Conservation (phyloP, 2,329 filamentous ascomycete species). For the Xenoacremonium recifei region DNA sequence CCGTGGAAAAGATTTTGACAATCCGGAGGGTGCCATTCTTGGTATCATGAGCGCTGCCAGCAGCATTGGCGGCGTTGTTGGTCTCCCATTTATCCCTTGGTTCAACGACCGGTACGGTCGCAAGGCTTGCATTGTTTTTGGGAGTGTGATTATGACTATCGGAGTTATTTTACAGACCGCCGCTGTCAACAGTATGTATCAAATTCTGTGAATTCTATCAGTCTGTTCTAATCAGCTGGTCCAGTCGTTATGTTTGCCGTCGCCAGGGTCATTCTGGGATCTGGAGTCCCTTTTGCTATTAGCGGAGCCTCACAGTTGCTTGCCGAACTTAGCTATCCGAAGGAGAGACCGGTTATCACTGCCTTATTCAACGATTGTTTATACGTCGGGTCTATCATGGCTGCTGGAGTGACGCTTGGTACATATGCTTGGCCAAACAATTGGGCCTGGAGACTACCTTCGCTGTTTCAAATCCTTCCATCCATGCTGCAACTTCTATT, state of each 20-base stretch:
- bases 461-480: conserved; percentile 4
- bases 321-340: conserved; percentile 60
- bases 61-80: conserved; percentile 57
- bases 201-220: not conserved
- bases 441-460: conserved; percentile 10
- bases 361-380: conserved; percentile 8
- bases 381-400: conserved; percentile 6
- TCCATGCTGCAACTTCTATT: conserved; percentile 6
- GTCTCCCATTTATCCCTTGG: conserved; percentile 56
- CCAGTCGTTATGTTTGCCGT: conserved; percentile 60
- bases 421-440: conserved; percentile 4
- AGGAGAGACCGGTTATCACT: conserved; percentile 53
- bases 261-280: conserved; percentile 58
- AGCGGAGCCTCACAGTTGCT: conserved; percentile 57
- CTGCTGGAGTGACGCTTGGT: conserved; percentile 7
- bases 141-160: conserved; percentile 52
- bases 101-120: conserved; percentile 55
- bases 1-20: not conserved
- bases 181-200: conserved; percentile 43
- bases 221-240: not conserved
- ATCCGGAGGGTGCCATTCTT: not conserved
- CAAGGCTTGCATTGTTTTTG: conserved; percentile 55
- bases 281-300: conserved; percentile 60
- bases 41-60: conserved; percentile 60
- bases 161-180: conserved; percentile 56